Base-by-base conservation (phyloP, 306 rosid genomes). In the Vicia villosa region DNA sequence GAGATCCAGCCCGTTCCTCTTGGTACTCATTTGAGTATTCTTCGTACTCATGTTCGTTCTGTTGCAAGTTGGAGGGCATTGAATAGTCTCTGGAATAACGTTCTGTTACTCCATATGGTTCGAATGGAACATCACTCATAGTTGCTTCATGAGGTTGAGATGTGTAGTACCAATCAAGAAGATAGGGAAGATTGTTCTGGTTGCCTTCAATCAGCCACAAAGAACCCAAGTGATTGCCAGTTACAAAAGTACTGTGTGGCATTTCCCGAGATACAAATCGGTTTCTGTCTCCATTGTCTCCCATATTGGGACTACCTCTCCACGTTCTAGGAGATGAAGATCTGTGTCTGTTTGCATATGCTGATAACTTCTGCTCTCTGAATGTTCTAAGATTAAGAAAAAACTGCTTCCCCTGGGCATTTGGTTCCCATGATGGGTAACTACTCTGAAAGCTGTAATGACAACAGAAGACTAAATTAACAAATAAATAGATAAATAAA, bases 161-260 rank as follows among this genome's bases (percentile, higher is more conserved):
- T 8, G 83, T 86, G 72, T 94, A 94, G 83, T 88, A 94, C 86
- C 91, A 86, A 77, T 94, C 97, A 38, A 94, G 89, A 74, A 91
- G 85, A 75, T 91, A 88, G 0, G 92, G 92, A 17, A 85, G 84
- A 71, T 80, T 81, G 74, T 66, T 86, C 51, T 82, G 89, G 63
- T 79, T 83, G 59, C 78, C 81, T 49, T 88, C 89, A 55, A 65
- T 80, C 4, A 80, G 67, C 96, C 90, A 86, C 72, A 84, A 81
- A 28, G 89, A 86, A 74, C 76, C 79, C 74, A 82, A 72, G 60
- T 82, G 87, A 68, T 83, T 73, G 69, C 83, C 86, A 11, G 68
- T 64, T 66, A 21, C 88, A 36, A 80, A 75, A 67, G 66, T 55
- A 49, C 62, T 57, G 17, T 61, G 62, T 36, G 84, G 82, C 79